A percentile compares a stretch with the other conserved stretches of the same genome.
These are phyloP conservation scores for Ceratopteris richardii DNA, from an alignment of 75 land plant species.

Conservation along the genomic window DNA sequence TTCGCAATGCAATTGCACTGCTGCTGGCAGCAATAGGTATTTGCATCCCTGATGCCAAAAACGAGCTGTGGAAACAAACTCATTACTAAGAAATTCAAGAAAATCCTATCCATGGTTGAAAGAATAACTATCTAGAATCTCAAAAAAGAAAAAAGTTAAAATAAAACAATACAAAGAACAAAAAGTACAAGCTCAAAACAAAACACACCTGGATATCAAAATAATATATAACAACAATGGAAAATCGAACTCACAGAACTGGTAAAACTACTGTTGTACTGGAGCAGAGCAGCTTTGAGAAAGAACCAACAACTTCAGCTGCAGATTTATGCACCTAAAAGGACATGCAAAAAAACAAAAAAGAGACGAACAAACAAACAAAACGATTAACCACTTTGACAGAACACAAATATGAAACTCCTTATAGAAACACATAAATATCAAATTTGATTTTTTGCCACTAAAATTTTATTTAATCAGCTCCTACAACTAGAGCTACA, in stretches of 20 bases:
- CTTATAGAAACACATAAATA: too few relatives aligned
- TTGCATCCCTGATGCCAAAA: conserved; percentile 77
- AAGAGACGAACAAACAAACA: too few relatives aligned
- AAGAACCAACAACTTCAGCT: conserved; percentile 92
- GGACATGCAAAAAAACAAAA: too few relatives aligned
- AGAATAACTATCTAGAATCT: too few relatives aligned
- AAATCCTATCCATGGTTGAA: too few relatives aligned
- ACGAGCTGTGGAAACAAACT: conserved; percentile 71
- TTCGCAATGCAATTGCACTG: conserved; percentile 79
- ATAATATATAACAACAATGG: not conserved
- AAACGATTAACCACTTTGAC: too few relatives aligned
- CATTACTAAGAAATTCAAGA: not conserved
- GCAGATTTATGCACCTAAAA: conserved; percentile 83
- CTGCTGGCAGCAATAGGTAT: conserved; percentile 47
- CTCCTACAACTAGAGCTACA: too few relatives aligned
- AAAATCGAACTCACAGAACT: conserved; percentile 49
- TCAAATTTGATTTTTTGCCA: too few relatives aligned
- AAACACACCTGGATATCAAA: not conserved
- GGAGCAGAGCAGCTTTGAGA: conserved; percentile 67
- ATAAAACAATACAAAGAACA: not conserved
- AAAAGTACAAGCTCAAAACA: not conserved
- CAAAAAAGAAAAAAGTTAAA: not conserved
- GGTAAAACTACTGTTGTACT: conserved; percentile 34
- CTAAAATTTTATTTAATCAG: too few relatives aligned
- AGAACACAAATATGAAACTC: too few relatives aligned